phyloP scores from a whole-genome alignment of 2,329 filamentous ascomycete genomes.

The Coleophoma cylindrospora region DNA sequence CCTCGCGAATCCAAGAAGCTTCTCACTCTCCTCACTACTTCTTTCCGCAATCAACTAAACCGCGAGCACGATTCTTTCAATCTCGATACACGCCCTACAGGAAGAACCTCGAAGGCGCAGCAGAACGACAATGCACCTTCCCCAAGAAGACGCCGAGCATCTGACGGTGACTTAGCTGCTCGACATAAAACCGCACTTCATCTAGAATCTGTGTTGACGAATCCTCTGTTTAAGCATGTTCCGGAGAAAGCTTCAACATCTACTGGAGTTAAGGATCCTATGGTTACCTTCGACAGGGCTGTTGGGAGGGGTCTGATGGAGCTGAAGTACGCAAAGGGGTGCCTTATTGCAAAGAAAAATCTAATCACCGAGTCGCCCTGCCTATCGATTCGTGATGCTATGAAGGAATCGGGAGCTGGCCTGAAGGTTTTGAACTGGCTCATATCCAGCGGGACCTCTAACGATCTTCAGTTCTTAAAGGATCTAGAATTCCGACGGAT shows the following conservation, averaged over 20 bases:
- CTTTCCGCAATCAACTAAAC: constrained; percentile 59
- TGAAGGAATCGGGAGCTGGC: constrained; percentile 23
- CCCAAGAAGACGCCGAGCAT: constrained; percentile 11
- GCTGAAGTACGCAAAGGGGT: constrained; percentile 16
- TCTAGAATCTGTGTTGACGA: constrained; percentile 43
- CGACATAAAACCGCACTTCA: constrained; percentile 34
- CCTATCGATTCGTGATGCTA: constrained; percentile 12
- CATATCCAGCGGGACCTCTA: constrained; percentile 18
- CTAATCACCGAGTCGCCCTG: constrained; percentile 12
- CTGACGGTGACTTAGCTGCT: constrained; percentile 3
- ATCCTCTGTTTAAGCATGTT: constrained; percentile 35
- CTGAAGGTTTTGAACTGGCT: constrained; percentile 25
- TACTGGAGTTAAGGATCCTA: constrained; percentile 13
- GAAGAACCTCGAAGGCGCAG: not conserved
- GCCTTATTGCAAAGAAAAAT: constrained; percentile 16
- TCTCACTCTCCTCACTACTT: constrained; percentile 53
- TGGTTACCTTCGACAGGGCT: constrained; percentile 24
- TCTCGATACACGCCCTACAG: constrained; percentile 22
- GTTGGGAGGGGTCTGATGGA: constrained; percentile 25
- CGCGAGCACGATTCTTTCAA: constrained; percentile 35
- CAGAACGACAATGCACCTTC: constrained; percentile 1
- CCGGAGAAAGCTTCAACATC: not conserved
- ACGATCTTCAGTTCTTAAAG: constrained; percentile 17
- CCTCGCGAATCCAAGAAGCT: constrained; percentile 53
- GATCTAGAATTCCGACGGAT: constrained; percentile 12